phyloP scores from a whole-genome alignment of 352 stramenopile species.

The Pythium volutum region DNA sequence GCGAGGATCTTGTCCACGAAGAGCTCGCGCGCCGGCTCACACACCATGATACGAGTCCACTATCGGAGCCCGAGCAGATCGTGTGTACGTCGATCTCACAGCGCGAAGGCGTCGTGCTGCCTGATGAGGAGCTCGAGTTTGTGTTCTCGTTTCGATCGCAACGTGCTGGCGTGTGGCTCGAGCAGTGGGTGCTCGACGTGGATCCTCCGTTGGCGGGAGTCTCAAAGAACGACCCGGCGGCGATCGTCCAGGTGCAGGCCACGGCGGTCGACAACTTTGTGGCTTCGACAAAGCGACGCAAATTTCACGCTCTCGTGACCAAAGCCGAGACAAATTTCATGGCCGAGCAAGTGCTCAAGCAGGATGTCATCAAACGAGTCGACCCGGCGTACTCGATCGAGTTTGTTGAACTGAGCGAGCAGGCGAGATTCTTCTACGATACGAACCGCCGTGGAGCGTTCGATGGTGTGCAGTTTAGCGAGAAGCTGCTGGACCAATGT shows the following conservation, averaged over 20 bases:
- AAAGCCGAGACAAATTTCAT: conserved; percentile 36
- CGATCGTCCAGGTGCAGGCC: conserved; percentile 42
- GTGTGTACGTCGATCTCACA: conserved; percentile 46
- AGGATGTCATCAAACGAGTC: conserved; percentile 40
- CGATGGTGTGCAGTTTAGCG: conserved; percentile 22
- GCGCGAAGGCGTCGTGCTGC: conserved; percentile 45
- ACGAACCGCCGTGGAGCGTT: conserved; percentile 19
- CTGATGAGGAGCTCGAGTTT: conserved; percentile 47
- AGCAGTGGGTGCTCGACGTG: conserved; percentile 68
- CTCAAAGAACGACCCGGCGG: conserved; percentile 15
- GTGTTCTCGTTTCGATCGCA: conserved; percentile 57
- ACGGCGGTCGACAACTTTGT: conserved; percentile 64
- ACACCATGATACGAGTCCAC: conserved; percentile 3
- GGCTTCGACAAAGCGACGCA: conserved; percentile 27
- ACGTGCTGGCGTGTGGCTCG: conserved; percentile 49
- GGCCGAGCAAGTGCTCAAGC: conserved; percentile 49
- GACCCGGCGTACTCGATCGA: conserved; percentile 24
- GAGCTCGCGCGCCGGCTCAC: conserved; percentile 13
- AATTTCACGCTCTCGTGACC: conserved; percentile 18
- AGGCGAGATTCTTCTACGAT: conserved; percentile 36
- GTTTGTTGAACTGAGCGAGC: conserved; percentile 33
- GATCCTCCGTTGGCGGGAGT: conserved; percentile 31
- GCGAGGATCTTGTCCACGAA: conserved; percentile 15
- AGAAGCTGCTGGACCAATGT: conserved; percentile 4
- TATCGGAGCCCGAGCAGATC: conserved; percentile 21